Conservation (phyloP, 2,329 filamentous ascomycete genomes). For the Venturia nashicola region DNA sequence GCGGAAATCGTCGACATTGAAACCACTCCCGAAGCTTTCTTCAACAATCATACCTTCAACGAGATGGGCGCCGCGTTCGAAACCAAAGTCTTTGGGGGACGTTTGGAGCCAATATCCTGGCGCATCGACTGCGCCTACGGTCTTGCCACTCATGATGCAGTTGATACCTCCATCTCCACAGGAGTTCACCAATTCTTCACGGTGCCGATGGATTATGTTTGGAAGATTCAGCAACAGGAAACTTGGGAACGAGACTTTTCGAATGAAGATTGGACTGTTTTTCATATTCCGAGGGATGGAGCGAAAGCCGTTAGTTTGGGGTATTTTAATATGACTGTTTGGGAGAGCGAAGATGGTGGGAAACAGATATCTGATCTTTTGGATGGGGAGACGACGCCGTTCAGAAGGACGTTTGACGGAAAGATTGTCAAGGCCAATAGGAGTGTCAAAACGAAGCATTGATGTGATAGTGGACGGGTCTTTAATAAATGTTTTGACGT, state of each 20-base stretch:
- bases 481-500: neutral
- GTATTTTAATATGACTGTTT: conserved; percentile 26
- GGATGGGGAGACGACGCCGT: conserved; percentile 23
- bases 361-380: conserved; percentile 25
- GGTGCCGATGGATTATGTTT: conserved; percentile 27
- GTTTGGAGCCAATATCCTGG: conserved; percentile 25
- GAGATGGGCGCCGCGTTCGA: conserved; percentile 28
- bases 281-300: conserved; percentile 26
- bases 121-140: conserved; percentile 27
- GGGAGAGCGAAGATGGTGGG: conserved; percentile 26
- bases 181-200: conserved; percentile 21
- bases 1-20: conserved; percentile 1
- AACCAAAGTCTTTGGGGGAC: conserved; percentile 25
- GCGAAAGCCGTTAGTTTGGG: conserved; percentile 24
- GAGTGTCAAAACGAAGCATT: neutral
- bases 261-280: conserved; percentile 16
- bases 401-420: conserved; percentile 25
- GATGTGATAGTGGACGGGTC: neutral
- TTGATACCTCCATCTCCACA: conserved; percentile 11
- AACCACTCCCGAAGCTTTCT: conserved; percentile 24
- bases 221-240: conserved; percentile 24
- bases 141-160: conserved; percentile 22
- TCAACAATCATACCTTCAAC: conserved; percentile 27
- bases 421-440: conserved; percentile 22
- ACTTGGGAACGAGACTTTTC: conserved; percentile 22